These are phyloP conservation scores for Trichosporon faecale DNA, from an alignment of 1,284 basidiomycete species.

Conservation along the genomic window DNA sequence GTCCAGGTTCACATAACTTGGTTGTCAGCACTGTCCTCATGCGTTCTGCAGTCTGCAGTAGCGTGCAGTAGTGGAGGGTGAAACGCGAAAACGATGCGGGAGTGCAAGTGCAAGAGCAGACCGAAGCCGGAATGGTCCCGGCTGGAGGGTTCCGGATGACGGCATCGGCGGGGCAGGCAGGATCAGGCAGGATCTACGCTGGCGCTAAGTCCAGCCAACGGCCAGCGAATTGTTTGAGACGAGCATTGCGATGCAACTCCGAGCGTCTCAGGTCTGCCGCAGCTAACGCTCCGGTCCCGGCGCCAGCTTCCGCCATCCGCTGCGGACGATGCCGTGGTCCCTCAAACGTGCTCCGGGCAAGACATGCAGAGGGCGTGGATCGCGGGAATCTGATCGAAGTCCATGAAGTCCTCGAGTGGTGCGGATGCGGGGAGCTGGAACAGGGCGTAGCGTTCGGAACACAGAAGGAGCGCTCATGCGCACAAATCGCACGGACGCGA, in stretches of 20 bases:
- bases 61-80: not conserved
- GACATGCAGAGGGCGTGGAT: not conserved
- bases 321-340: not conserved
- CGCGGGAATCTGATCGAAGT: not conserved
- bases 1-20: slow-evolving; percentile 12
- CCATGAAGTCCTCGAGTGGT: not conserved
- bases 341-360: not conserved
- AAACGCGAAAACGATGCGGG: not conserved
- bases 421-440: not conserved
- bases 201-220: not conserved
- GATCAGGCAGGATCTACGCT: not conserved
- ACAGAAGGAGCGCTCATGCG: not conserved
- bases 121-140: not conserved
- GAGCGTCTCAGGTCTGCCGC: not conserved
- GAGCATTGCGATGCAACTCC: not conserved
- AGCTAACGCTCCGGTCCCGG: not conserved
- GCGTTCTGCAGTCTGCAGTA: not conserved
- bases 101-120: not conserved
- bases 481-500: too few species aligned
- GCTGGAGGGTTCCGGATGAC: not conserved
- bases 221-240: not conserved
- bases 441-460: not conserved
- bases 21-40: not conserved
- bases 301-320: not conserved
- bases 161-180: not conserved